phyloP scores from a whole-genome alignment of 2,329 filamentous ascomycete genomes.

The Botrytis fabae region DNA sequence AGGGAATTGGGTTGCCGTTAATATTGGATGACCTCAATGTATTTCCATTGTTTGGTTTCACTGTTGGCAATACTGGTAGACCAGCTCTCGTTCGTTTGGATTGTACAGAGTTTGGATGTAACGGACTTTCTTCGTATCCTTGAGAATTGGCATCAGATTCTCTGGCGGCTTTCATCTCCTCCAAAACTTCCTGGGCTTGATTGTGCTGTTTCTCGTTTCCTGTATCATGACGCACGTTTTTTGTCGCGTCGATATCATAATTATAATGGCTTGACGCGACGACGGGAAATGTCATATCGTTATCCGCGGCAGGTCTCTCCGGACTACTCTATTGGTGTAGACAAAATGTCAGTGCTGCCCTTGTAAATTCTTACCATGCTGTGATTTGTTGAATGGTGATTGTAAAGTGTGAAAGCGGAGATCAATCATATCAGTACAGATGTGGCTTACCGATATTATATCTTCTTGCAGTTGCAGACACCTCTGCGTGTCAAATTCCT shows the following conservation, averaged over 20 bases:
- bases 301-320: neutral
- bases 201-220: neutral
- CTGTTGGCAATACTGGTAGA: neutral
- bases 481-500: constrained; percentile 30
- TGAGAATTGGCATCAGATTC: neutral
- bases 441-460: constrained; percentile 29
- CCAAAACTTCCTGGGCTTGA: neutral
- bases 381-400: constrained; percentile 7
- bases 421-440: neutral
- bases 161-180: neutral
- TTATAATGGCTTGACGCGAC: neutral
- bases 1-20: neutral
- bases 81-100: neutral
- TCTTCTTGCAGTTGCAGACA: constrained; percentile 25
- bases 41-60: too few relatives aligned
- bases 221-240: neutral
- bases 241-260: constrained; percentile 3
- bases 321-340: constrained; percentile 13
- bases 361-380: constrained; percentile 1
- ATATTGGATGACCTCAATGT: neutral
- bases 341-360: constrained; percentile 20
- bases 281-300: neutral
- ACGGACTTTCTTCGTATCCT: neutral
- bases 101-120: neutral
- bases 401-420: neutral